These are phyloP conservation scores for Arthrinium phaeospermum DNA, from an alignment of 2,329 filamentous ascomycete genomes.

Conservation along the genomic window DNA sequence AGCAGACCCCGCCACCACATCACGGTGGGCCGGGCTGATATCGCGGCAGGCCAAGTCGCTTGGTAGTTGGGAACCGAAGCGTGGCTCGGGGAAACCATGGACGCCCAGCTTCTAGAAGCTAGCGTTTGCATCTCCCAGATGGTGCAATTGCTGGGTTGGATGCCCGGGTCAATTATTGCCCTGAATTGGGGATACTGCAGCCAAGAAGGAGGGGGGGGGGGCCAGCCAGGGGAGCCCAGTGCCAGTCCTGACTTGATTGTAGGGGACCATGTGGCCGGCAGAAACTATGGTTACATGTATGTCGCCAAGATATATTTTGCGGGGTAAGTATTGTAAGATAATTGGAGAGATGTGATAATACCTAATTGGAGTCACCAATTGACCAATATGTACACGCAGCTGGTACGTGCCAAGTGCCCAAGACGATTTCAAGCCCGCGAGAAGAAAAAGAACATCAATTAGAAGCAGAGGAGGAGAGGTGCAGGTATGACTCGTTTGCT, in stretches of 20 bases:
- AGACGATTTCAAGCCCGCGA: too few species aligned
- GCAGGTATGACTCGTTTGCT: too few species aligned
- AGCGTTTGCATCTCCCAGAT: neutral
- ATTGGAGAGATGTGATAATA: too few species aligned
- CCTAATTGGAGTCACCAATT: too few species aligned
- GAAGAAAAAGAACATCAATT: too few species aligned
- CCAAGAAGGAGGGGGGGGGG: neutral
- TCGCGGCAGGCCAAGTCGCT: slow-evolving; percentile 29
- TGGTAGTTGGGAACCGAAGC: neutral
- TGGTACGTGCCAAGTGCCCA: too few species aligned
- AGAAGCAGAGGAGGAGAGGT: too few species aligned
- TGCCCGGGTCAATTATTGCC: slow-evolving; percentile 20
- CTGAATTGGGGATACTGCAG: slow-evolving; percentile 12
- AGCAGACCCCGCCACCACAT: slow-evolving; percentile 33
- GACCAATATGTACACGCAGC: too few species aligned
- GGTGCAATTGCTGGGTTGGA: neutral
- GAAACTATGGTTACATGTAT: neutral
- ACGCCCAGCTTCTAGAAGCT: neutral
- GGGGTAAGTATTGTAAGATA: neutral
- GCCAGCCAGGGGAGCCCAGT: too few species aligned
- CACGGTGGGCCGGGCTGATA: slow-evolving; percentile 34
- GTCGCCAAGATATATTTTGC: neutral
- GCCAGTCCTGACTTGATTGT: neutral
- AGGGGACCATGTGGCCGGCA: neutral
- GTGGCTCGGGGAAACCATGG: slow-evolving; percentile 10